These are phyloP conservation scores for Andrographis paniculata DNA, from an alignment of 305 asterid species.

Conservation along the genomic window DNA sequence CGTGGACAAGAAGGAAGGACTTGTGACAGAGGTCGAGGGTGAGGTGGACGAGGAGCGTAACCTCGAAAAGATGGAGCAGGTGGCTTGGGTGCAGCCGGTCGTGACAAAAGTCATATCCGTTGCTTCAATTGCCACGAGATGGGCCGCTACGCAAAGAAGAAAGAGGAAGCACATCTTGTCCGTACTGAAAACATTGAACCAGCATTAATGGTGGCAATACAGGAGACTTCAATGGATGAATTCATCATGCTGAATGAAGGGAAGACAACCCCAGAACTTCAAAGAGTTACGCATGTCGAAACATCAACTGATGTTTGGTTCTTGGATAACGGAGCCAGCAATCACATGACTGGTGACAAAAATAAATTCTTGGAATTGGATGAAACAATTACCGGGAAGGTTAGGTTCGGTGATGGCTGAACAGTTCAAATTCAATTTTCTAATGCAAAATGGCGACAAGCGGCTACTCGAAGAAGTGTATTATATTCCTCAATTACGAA, in stretches of 20 bases:
- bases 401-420: slow-evolving; percentile 1
- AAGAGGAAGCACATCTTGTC: background rate
- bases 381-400: background rate
- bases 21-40: no score
- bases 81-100: no score
- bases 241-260: background rate
- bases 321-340: background rate
- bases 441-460: background rate
- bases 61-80: no score
- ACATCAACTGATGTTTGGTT: background rate
- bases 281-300: background rate
- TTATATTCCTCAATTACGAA: no score
- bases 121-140: background rate
- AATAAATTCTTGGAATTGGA: background rate
- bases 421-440: no score
- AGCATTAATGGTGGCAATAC: background rate
- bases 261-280: no score
- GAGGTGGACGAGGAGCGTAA: no score
- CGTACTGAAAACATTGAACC: background rate
- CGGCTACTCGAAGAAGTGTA: no score
- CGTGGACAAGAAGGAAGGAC: no score
- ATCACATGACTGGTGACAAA: background rate
- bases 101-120: no score
- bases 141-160: background rate
- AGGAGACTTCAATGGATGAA: background rate